Evolutionary conservation across 2,329 filamentous ascomycete species (phyloP).

Genomic region (Alternaria arborescens): DNA sequence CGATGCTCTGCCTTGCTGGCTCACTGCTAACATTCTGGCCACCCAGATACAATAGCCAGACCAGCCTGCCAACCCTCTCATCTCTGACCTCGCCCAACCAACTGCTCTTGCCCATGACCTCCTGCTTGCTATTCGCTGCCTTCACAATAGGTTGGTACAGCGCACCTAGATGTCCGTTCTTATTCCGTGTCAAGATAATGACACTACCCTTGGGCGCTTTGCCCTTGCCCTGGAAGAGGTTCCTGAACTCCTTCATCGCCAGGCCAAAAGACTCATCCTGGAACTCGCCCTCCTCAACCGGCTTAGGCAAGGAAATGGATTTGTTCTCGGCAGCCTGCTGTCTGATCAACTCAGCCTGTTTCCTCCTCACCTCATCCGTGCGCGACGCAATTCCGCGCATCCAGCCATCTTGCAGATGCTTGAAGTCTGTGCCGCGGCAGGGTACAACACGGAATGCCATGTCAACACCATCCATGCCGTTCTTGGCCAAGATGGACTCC

Average conservation of each 20-base stretch:
- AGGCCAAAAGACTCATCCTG: conserved; percentile 79
- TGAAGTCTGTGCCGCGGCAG: conserved; percentile 92
- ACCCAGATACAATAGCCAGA: conserved; percentile 91
- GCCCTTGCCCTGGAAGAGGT: conserved; percentile 77
- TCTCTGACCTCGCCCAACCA: conserved; percentile 77
- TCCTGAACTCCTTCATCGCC: conserved; percentile 80
- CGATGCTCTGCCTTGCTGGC: conserved; percentile 78
- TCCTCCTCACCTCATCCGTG: conserved; percentile 61
- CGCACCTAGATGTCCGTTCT: conserved; percentile 65
- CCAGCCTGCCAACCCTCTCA: conserved; percentile 78
- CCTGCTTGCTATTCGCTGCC: conserved; percentile 43
- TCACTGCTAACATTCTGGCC: conserved; percentile 90
- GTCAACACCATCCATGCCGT: conserved; percentile 65
- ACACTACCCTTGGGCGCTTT: conserved; percentile 83
- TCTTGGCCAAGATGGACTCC: conserved; percentile 70
- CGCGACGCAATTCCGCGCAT: conserved; percentile 83
- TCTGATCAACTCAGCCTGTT: conserved; percentile 42
- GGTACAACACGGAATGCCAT: conserved; percentile 85
- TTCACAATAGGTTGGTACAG: conserved; percentile 39
- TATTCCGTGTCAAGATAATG: conserved; percentile 75
- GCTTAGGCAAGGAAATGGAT: conserved; percentile 40
- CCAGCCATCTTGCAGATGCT: conserved; percentile 89
- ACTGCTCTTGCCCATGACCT: conserved; percentile 57
- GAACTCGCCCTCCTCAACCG: conserved; percentile 57
- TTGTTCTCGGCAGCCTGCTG: conserved; percentile 57